Evolutionary conservation across 164 flowering plant genomes (phyloP), one percentile per base, ranked within the genome.

Genomic region (Vitis cinerea): DNA sequence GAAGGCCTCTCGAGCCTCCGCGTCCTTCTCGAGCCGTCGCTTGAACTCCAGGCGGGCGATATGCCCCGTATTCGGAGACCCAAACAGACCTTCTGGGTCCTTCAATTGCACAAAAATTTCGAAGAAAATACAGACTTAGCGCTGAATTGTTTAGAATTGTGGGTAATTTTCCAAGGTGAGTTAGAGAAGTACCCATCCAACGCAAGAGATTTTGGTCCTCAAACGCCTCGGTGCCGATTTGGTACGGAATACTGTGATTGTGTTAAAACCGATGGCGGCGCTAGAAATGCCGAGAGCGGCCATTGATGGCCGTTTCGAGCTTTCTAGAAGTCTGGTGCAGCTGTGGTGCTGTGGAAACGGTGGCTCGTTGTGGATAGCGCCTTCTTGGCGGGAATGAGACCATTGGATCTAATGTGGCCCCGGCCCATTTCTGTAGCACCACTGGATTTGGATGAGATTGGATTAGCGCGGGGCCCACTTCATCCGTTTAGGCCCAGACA

Each of bases 21-120:
- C 77, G 63, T 95, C 99, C 61, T 70, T 88, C 83, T 92, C 96
- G 9, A 95, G 79, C 61, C 84, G 76, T 62, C 75, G 75, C 78
- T 77, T 67, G 73, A 95, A 88, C 84, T 95, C 97, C 0, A 19
- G 69, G 17, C 94, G 73, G 1, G 93, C 93, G n/a, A 95, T 73
- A 76, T 90, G 98, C 2, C 97, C 99, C 1, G 86, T 74, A 64
- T 81, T 80, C 0, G 98, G 91, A 8, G 87, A 83, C 8, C 92
- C 91, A 2, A 91, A 65, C 23, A 92, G 1, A 9, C 98, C 96
- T 77, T 95, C 98, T 10, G 99, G 99, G 68, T 95, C 99, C 99
- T 94, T 84, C 80, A 77, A 79, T 80, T 16, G 31, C 71, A 73
- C 27, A 58, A 12, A 8, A 47, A 69, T 29, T 63, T 27, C 47